A percentile compares a stretch with the other conserved stretches of the same genome.
phyloP scores from a whole-genome alignment of 371 early-diverging fungal genomes.

The Pancytospora philotis region DNA sequence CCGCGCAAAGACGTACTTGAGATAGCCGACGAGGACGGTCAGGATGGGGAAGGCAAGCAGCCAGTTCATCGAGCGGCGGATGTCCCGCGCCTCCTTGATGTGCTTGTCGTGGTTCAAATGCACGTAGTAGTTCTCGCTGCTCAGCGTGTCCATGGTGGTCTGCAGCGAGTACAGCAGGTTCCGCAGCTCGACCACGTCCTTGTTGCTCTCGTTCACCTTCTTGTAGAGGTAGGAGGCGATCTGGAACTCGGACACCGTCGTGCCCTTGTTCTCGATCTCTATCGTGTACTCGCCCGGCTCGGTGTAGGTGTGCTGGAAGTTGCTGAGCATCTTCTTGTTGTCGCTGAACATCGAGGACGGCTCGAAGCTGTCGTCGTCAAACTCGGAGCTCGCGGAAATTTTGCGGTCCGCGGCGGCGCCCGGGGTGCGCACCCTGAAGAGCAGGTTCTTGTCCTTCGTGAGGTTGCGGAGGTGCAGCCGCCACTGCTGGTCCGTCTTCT shows the following conservation, averaged over 20 bases:
- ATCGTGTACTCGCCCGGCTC: slow-evolving; percentile 1
- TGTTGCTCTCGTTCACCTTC: slow-evolving; percentile 19
- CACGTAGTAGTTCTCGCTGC: slow-evolving; percentile 4
- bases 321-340: neutral
- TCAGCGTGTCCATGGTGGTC: neutral
- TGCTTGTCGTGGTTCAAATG: neutral
- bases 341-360: neutral
- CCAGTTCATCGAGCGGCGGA: slow-evolving; percentile 9
- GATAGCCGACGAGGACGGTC: slow-evolving; percentile 5
- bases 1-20: neutral
- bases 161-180: neutral
- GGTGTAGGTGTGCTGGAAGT: neutral
- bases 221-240: slow-evolving; percentile 5
- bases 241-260: neutral
- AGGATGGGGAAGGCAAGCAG: slow-evolving; percentile 11
- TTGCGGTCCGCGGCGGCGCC: neutral
- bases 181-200: neutral
- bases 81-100: slow-evolving; percentile 10
- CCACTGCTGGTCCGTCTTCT: neutral
- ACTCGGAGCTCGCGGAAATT: neutral
- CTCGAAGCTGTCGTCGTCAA: neutral
- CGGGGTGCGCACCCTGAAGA: neutral
- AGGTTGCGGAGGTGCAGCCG: neutral
- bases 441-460: neutral
- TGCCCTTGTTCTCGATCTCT: neutral